Percentiles rank a stretch among this genome's conserved stretches.
phyloP scores from a whole-genome alignment of 805 yeast species.

The Candida qinlingensis region DNA sequence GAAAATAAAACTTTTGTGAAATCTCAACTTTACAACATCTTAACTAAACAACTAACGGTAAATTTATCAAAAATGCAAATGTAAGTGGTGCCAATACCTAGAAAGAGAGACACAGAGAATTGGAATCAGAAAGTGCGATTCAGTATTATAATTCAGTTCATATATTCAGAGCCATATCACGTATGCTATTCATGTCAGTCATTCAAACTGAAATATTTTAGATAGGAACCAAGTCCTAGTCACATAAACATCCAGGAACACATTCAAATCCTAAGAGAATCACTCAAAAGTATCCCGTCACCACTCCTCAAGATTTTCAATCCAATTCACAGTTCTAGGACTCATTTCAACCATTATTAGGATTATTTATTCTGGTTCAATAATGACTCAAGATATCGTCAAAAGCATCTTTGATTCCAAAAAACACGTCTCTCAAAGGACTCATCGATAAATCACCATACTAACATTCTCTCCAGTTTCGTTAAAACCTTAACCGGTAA shows the following conservation, averaged over 20 bases:
- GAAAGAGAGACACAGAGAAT: neutral
- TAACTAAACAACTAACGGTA: conserved; percentile 12
- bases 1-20: conserved; percentile 12
- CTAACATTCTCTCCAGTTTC: conserved; percentile 38
- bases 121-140: neutral
- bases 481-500: conserved; percentile 86
- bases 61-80: conserved; percentile 37
- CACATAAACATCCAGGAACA: too few species aligned
- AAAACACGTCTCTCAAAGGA: neutral
- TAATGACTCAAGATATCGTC: too few species aligned
- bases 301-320: neutral
- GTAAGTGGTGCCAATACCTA: conserved; percentile 27
- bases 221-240: too few species aligned
- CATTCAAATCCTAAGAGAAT: too few species aligned
- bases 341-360: too few species aligned
- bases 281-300: too few species aligned
- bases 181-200: too few species aligned
- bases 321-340: too few species aligned
- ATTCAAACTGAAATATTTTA: too few species aligned
- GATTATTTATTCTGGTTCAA: too few species aligned
- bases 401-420: too few species aligned
- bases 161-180: too few species aligned
- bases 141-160: neutral
- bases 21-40: conserved; percentile 1
- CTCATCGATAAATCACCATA: neutral